Conservation (phyloP, 1,284 basidiomycete species). For the Cutaneotrichosporon mucoides region DNA sequence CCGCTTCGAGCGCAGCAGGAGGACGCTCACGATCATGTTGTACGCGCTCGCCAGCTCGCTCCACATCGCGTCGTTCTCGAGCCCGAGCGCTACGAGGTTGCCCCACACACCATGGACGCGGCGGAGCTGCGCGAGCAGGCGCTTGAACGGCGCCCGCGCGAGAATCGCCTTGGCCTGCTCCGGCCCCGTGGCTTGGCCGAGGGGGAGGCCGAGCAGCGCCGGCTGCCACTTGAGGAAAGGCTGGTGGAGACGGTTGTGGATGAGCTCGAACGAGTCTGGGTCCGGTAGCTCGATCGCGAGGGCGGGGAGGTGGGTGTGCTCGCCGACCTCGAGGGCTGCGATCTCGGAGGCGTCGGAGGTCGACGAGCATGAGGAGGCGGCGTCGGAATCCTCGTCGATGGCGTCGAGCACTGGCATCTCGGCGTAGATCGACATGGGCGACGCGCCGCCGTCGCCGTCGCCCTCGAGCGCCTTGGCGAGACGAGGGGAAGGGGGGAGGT, state of each 20-base stretch:
- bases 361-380: constrained; percentile 61
- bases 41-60: constrained; percentile 65
- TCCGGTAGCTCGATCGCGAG: constrained; percentile 55
- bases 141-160: constrained; percentile 56
- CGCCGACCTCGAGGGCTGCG: constrained; percentile 64
- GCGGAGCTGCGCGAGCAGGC: constrained; percentile 46
- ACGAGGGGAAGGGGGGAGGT: neutral
- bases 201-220: constrained; percentile 55
- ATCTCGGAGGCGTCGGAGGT: constrained; percentile 78
- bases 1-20: neutral
- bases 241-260: constrained; percentile 45
- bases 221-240: constrained; percentile 18
- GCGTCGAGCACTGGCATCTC: neutral
- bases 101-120: constrained; percentile 66
- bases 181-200: constrained; percentile 29
- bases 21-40: constrained; percentile 39
- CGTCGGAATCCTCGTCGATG: constrained; percentile 15
- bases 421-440: neutral
- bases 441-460: neutral
- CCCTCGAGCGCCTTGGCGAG: neutral
- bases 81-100: constrained; percentile 64
- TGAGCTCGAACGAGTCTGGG: constrained; percentile 53
- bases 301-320: constrained; percentile 52
- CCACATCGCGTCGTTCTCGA: constrained; percentile 64
- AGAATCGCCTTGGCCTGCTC: constrained; percentile 38